Evolutionary conservation across 2,329 filamentous ascomycete species (phyloP), one percentile per base, ranked within the genome.

Genomic region (Teratosphaeria destructans): DNA sequence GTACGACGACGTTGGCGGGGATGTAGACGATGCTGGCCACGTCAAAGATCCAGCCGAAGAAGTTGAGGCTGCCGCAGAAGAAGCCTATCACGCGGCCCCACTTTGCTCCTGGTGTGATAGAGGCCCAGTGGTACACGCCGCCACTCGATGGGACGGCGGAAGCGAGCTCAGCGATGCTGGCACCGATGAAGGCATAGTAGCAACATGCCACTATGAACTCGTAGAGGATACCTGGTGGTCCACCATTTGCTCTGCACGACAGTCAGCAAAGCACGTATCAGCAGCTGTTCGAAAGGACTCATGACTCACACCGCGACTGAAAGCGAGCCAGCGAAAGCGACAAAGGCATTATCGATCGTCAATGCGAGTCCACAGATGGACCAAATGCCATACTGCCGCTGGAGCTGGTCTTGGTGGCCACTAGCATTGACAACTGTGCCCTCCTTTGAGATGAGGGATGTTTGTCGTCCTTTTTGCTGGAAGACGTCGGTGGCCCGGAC

Each of bases 271-370:
- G 43, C 43, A 5, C 16, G 5, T 19, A 3, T 49, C 43, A 23
- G 10, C 4, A 49, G 19, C 19, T 19, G 43, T 6, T 23, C 5
- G 5, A 43, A n/a, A 14, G 5, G 3, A 2, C 2, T 43, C 16
- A 39, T 2, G 6, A 49, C 43, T 49, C 19, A 71, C 47, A 82
- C 78, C 5, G 77, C 78, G 54, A 84, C 75, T 4, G 79, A 79
- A 47, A 86, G 78, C 57, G 82, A 84, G 12, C 84, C 84, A 58
- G 83, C 84, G 60, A 86, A 73, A 5, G 83, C 82, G 58, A 84
- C 79, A 84, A 84, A 87, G 19, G 84, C 83, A 66, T 85, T 86
- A 70, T 85, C 84, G 27, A 85, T 81, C 1, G 82, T 85, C 56
- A 86, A 72, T 0, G 82, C 83, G 54, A 73, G 61, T 27, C 82